Evolutionary conservation across 1,284 basidiomycete species (phyloP).

Genomic region (Ceratobasidium sp.): DNA sequence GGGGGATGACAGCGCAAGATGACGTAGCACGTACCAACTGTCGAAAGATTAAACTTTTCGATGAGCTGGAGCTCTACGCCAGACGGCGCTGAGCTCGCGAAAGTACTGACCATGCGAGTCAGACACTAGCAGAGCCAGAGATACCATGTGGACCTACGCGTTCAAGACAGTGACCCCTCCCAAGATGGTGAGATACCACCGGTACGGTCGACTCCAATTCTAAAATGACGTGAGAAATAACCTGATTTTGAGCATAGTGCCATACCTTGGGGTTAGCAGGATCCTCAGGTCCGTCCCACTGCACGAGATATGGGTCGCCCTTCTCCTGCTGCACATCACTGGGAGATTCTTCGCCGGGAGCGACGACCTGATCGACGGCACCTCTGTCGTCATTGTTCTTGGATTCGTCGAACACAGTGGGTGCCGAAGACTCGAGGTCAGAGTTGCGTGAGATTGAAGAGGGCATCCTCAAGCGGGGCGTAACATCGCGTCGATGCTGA

Average conservation of each 20-base stretch:
- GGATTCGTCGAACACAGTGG: constrained; percentile 34
- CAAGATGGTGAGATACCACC: constrained; percentile 73
- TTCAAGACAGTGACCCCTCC: constrained; percentile 74
- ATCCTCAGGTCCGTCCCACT: constrained; percentile 56
- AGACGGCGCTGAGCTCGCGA: constrained; percentile 69
- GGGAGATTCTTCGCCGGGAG: constrained; percentile 44
- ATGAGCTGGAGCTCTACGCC: constrained; percentile 62
- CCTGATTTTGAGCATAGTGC: too few relatives aligned
- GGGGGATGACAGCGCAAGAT: constrained; percentile 54
- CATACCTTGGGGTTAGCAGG: constrained; percentile 60
- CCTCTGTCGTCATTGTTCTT: background rate
- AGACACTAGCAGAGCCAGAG: constrained; percentile 43
- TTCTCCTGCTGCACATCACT: constrained; percentile 45
- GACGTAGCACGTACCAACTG: constrained; percentile 56
- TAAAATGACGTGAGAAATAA: constrained; percentile 51
- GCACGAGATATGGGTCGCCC: constrained; percentile 57
- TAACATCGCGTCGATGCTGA: background rate
- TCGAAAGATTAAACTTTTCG: constrained; percentile 64
- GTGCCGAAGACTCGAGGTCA: constrained; percentile 33
- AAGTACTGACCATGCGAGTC: constrained; percentile 59
- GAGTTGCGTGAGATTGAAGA: constrained; percentile 33
- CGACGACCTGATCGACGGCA: constrained; percentile 39
- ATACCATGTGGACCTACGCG: constrained; percentile 59
- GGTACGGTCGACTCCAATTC: constrained; percentile 67
- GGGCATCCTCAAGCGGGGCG: constrained; percentile 21